Percentiles rank a stretch among this genome's conserved stretches.
phyloP scores from a whole-genome alignment of 2,329 filamentous ascomycete genomes.

The Pseudogymnoascus sp. region DNA sequence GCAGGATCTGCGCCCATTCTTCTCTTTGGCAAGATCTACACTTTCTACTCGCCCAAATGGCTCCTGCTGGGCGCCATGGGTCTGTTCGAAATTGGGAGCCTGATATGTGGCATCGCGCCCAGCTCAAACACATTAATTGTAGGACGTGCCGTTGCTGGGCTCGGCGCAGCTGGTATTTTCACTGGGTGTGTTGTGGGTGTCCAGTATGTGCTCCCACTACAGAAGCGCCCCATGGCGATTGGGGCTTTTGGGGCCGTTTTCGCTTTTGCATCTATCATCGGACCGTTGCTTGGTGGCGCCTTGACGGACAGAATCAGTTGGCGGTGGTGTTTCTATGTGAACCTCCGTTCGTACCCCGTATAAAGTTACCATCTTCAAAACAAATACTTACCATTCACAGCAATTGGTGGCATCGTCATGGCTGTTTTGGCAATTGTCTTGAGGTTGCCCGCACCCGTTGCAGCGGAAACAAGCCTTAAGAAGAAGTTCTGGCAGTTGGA shows the following conservation, averaged over 20 bases:
- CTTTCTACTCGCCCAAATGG: conserved; percentile 24
- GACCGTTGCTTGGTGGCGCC: conserved; percentile 30
- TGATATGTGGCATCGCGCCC: conserved; percentile 23
- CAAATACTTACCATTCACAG: not conserved
- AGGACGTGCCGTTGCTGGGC: conserved; percentile 25
- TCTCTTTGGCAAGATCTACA: conserved; percentile 21
- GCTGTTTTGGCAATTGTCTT: conserved; percentile 29
- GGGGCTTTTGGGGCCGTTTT: conserved; percentile 18
- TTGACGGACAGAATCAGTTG: conserved; percentile 30
- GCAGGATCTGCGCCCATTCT: conserved; percentile 22
- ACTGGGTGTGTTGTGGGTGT: conserved; percentile 25
- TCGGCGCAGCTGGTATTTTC: conserved; percentile 24
- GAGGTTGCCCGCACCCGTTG: conserved; percentile 23
- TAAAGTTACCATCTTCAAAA: not conserved
- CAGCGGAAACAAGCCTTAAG: conserved; percentile 32
- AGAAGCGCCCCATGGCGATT: conserved; percentile 17
- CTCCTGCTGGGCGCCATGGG: conserved; percentile 19
- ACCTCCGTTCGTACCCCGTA: conserved; percentile 21
- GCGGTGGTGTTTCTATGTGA: conserved; percentile 29
- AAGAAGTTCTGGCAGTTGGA: conserved; percentile 31
- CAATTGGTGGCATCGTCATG: conserved; percentile 25
- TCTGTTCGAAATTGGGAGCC: conserved; percentile 26
- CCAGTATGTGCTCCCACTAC: conserved; percentile 18
- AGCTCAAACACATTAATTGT: conserved; percentile 25
- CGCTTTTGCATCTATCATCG: conserved; percentile 22